phyloP scores from a whole-genome alignment of 1,139 yeast species.

The Nadsonia commutata region DNA sequence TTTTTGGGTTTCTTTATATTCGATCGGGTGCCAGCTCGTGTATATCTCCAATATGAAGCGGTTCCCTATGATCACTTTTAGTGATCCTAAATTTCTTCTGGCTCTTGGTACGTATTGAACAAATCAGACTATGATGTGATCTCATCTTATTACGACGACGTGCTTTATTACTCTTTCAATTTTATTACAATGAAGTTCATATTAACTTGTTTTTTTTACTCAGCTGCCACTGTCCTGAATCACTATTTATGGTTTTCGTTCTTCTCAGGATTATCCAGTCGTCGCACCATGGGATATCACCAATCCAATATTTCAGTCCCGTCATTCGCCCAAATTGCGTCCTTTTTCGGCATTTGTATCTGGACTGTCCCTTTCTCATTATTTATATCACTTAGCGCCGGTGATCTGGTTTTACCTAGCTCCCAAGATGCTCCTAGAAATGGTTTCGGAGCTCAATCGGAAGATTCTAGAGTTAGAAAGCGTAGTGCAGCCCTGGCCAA shows the following conservation, averaged over 20 bases:
- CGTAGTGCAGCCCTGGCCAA: conserved; percentile 46
- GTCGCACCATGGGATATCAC: conserved; percentile 23
- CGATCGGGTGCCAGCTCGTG: conserved; percentile 54
- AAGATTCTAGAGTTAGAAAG: conserved; percentile 11
- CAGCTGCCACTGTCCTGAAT: conserved; percentile 59
- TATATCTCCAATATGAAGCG: conserved; percentile 62
- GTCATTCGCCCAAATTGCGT: conserved; percentile 74
- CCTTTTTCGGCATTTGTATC: conserved; percentile 83
- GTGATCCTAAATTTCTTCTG: conserved; percentile 13
- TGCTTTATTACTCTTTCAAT: too few relatives aligned
- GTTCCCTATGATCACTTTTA: conserved; percentile 72
- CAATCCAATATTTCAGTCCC: conserved; percentile 26
- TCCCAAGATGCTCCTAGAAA: conserved; percentile 14
- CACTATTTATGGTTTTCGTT: conserved; percentile 86
- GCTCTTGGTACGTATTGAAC: conserved; percentile 12
- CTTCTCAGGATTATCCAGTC: conserved; percentile 52
- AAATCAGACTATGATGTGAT: too few relatives aligned
- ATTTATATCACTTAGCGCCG: conserved; percentile 84
- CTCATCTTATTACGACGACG: too few relatives aligned
- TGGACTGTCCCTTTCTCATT: conserved; percentile 93
- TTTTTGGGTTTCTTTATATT: conserved; percentile 43
- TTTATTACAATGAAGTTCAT: too few relatives aligned
- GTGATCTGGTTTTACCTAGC: conserved; percentile 72
- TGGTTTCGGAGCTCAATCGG: conserved; percentile 20
- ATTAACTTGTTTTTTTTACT: conserved; percentile 56